Percentiles rank a stretch among this genome's conserved stretches.
phyloP scores from a whole-genome alignment of 345 rosid species.

The Eucalyptus sideroxylon region DNA sequence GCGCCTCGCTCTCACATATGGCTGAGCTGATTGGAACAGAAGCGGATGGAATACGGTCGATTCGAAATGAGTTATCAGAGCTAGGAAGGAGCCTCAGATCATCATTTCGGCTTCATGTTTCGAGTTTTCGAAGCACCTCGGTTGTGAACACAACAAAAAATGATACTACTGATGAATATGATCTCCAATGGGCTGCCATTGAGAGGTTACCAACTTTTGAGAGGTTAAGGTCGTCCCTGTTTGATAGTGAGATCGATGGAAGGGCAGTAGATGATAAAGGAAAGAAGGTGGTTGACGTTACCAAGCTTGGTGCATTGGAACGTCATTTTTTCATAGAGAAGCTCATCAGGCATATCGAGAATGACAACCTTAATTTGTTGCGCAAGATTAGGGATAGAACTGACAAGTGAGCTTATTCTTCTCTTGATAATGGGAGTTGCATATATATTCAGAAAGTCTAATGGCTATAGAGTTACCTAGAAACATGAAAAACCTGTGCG shows the following conservation, averaged over 20 bases:
- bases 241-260: conserved; percentile 1
- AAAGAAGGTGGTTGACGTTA: conserved; percentile 30
- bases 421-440: neutral
- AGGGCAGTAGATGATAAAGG: neutral
- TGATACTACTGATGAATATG: conserved; percentile 20
- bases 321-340: conserved; percentile 46
- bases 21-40: conserved; percentile 37
- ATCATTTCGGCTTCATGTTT: conserved; percentile 26
- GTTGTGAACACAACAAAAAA: conserved; percentile 2
- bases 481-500: neutral
- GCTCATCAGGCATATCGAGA: conserved; percentile 52
- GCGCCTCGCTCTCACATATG: conserved; percentile 1
- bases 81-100: conserved; percentile 55
- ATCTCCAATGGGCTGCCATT: conserved; percentile 52
- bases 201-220: conserved; percentile 57
- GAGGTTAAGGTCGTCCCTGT: conserved; percentile 42
- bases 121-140: conserved; percentile 31
- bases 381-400: conserved; percentile 33
- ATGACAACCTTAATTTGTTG: conserved; percentile 49
- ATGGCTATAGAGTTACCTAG: neutral
- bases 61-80: conserved; percentile 46
- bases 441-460: neutral
- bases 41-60: conserved; percentile 41
- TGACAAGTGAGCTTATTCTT: conserved; percentile 23
- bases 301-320: conserved; percentile 45